A percentile compares a stretch with the other conserved stretches of the same genome.
Evolutionary conservation across 2,329 filamentous ascomycete species (phyloP).

Genomic region (Aureobasidium namibiae): DNA sequence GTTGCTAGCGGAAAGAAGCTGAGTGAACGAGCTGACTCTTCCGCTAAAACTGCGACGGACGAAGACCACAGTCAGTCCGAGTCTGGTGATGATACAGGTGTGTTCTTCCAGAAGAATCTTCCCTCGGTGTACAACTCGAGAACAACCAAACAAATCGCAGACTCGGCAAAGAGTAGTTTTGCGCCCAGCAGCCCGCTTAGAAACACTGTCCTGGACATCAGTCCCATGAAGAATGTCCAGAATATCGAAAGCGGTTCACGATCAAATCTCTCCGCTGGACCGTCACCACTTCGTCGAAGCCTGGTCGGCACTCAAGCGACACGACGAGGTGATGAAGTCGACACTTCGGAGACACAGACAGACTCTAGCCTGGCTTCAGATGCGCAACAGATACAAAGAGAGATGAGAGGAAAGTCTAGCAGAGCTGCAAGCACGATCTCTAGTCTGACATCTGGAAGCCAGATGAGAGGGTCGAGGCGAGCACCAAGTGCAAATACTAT

Average conservation of each 20-base stretch:
- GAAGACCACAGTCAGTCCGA: constrained; percentile 4
- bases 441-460: neutral
- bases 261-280: constrained; percentile 3
- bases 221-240: constrained; percentile 17
- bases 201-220: constrained; percentile 16
- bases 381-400: constrained; percentile 22
- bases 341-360: neutral
- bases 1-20: neutral
- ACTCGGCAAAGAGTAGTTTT: constrained; percentile 5
- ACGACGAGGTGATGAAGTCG: neutral
- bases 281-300: constrained; percentile 21
- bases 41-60: neutral
- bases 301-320: constrained; percentile 15
- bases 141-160: neutral
- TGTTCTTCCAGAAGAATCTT: constrained; percentile 24
- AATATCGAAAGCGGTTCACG: neutral
- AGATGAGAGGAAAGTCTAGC: constrained; percentile 16
- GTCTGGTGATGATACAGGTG: constrained; percentile 20
- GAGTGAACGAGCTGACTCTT: neutral
- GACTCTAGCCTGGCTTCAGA: constrained; percentile 22
- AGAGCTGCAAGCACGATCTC: neutral
- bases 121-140: constrained; percentile 17
- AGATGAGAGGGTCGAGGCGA: neutral
- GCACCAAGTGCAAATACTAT: neutral
- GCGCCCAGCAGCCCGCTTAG: constrained; percentile 14